phyloP scores from a whole-genome alignment of 2,329 filamentous ascomycete genomes.

The Dendrostoma leiphaemia region DNA sequence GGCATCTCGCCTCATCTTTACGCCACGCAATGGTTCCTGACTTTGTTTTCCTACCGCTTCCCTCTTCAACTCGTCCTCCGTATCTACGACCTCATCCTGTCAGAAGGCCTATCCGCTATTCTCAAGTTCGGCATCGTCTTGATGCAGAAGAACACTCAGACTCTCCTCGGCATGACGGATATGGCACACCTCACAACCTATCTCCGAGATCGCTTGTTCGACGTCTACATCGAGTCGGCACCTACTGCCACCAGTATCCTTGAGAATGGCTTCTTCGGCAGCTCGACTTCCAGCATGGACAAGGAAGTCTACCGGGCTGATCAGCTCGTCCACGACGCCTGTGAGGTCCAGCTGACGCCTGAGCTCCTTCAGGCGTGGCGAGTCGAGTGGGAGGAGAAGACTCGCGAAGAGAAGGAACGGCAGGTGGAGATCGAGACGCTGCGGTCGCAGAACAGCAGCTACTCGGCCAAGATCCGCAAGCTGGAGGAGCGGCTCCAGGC shows the following conservation, averaged over 20 bases:
- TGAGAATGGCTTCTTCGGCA: conserved; percentile 96
- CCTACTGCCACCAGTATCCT: conserved; percentile 91
- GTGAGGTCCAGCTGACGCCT: conserved; percentile 79
- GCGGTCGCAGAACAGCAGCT: conserved; percentile 61
- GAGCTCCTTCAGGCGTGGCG: conserved; percentile 80
- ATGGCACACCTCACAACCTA: conserved; percentile 88
- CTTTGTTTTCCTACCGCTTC: conserved; percentile 97
- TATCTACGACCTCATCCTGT: conserved; percentile 93
- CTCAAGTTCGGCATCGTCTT: conserved; percentile 91
- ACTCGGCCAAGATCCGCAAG: conserved; percentile 74
- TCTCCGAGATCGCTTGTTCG: conserved; percentile 90
- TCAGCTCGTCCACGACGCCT: conserved; percentile 88
- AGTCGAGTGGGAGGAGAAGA: conserved; percentile 89
- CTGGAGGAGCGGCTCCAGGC: conserved; percentile 87
- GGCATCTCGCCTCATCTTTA: conserved; percentile 90
- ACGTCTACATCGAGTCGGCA: conserved; percentile 93
- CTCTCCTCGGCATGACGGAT: conserved; percentile 80
- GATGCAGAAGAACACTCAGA: conserved; percentile 88
- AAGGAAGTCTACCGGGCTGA: conserved; percentile 97
- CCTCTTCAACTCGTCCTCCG: conserved; percentile 92
- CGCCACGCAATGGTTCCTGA: conserved; percentile 98
- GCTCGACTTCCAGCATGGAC: conserved; percentile 81
- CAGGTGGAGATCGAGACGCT: conserved; percentile 78
- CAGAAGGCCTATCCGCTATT: conserved; percentile 89
- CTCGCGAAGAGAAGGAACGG: conserved; percentile 74